A percentile compares a stretch with the other conserved stretches of the same genome.
These are phyloP conservation scores for Boeremia lycopersici DNA, from an alignment of 2,329 filamentous ascomycete genomes.

Conservation along the genomic window DNA sequence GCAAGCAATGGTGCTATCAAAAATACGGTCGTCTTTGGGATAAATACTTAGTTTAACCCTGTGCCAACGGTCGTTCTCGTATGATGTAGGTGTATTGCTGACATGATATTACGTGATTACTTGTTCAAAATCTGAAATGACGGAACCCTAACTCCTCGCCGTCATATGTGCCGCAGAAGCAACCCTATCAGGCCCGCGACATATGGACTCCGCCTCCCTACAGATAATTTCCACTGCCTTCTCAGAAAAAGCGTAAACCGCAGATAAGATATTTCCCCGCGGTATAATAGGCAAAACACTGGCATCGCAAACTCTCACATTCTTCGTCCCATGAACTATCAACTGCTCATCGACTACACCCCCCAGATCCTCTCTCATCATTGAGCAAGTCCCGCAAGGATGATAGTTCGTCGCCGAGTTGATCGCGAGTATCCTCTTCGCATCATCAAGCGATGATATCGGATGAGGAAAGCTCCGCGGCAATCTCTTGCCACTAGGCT, in stretches of 20 bases:
- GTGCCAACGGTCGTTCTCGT: too few relatives aligned
- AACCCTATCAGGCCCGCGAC: too few relatives aligned
- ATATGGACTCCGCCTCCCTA: background rate
- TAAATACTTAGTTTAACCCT: too few relatives aligned
- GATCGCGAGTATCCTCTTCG: constrained; percentile 16
- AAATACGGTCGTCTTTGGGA: too few relatives aligned
- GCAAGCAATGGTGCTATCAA: too few relatives aligned
- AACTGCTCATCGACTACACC: constrained; percentile 40
- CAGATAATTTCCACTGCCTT: constrained; percentile 32
- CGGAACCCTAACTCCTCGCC: too few relatives aligned
- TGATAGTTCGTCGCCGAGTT: constrained; percentile 33
- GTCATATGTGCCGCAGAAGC: too few relatives aligned
- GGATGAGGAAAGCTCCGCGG: constrained; percentile 23
- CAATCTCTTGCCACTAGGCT: constrained; percentile 17
- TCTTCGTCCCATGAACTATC: constrained; percentile 37
- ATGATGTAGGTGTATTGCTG: too few relatives aligned
- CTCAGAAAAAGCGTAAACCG: constrained; percentile 37
- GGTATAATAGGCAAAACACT: constrained; percentile 34
- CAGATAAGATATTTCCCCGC: constrained; percentile 24
- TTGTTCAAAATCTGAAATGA: too few relatives aligned
- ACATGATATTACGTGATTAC: too few relatives aligned
- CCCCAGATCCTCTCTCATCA: constrained; percentile 36
- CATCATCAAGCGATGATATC: constrained; percentile 19
- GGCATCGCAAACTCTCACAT: constrained; percentile 38
- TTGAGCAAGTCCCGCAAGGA: constrained; percentile 43